Evolutionary conservation across 371 early-diverging fungal species (phyloP).

Genomic region (Mucor racemosus): DNA sequence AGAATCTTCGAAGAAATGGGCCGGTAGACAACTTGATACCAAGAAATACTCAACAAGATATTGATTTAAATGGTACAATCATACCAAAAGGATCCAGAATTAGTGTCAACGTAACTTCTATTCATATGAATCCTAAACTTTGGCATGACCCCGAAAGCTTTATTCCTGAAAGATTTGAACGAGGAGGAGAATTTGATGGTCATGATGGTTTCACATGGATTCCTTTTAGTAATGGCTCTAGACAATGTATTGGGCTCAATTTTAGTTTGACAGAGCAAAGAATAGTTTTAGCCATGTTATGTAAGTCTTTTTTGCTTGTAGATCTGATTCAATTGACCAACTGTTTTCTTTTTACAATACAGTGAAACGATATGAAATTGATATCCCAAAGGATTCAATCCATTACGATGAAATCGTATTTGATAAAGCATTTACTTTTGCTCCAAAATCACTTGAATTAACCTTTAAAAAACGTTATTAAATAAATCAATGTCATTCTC

Average conservation of each 20-base stretch:
- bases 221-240: slow-evolving; percentile 39
- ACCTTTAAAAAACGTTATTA: slow-evolving; percentile 25
- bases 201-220: slow-evolving; percentile 25
- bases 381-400: slow-evolving; percentile 29
- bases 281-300: slow-evolving; percentile 32
- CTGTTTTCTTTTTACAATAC: neutral
- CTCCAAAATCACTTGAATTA: slow-evolving; percentile 15
- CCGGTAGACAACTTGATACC: slow-evolving; percentile 26
- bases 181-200: slow-evolving; percentile 5
- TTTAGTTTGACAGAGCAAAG: slow-evolving; percentile 38
- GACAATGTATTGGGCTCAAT: slow-evolving; percentile 42
- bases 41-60: slow-evolving; percentile 27
- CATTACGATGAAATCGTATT: slow-evolving; percentile 27
- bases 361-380: slow-evolving; percentile 40
- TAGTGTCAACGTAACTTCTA: slow-evolving; percentile 33
- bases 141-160: slow-evolving; percentile 33
- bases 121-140: slow-evolving; percentile 33
- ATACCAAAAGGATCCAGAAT: slow-evolving; percentile 50
- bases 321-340: neutral
- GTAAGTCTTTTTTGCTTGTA: slow-evolving; percentile 19
- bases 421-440: slow-evolving; percentile 21
- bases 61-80: slow-evolving; percentile 32
- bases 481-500: neutral
- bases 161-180: slow-evolving; percentile 29
- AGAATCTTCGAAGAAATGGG: slow-evolving; percentile 52